Evolutionary conservation across 2,329 filamentous ascomycete genomes (phyloP).

Genomic region (Rhynchosporium agropyri): DNA sequence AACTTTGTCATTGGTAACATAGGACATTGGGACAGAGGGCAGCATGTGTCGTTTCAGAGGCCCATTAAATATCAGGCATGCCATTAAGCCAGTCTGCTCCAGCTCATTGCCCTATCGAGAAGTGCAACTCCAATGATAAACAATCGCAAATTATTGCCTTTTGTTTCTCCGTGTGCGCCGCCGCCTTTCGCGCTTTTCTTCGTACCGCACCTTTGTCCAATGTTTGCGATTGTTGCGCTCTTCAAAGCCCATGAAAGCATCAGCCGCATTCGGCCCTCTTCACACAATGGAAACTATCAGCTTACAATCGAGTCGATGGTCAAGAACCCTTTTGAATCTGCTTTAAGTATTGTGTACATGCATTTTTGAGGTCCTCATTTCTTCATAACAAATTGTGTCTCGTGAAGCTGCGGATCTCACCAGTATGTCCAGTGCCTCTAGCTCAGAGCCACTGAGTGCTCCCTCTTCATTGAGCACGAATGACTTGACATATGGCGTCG

Average conservation of each 20-base stretch:
- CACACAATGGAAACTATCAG: neutral
- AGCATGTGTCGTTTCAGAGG: no score
- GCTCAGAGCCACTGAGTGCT: constrained; percentile 5
- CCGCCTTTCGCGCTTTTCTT: neutral
- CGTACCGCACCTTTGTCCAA: neutral
- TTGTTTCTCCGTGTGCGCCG: neutral
- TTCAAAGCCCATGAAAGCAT: neutral
- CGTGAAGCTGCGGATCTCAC: neutral
- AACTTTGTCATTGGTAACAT: no score
- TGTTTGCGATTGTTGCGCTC: neutral
- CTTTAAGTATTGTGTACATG: no score
- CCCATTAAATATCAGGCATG: no score
- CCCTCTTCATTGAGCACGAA: constrained; percentile 10
- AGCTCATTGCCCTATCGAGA: no score
- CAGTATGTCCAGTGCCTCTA: constrained; percentile 9
- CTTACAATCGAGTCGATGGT: neutral
- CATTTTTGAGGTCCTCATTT: no score
- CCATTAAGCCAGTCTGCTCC: no score
- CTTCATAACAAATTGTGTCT: no score
- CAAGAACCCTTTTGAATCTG: neutral
- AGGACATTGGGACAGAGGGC: no score
- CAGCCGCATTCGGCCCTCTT: constrained; percentile 4
- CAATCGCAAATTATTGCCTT: no score
- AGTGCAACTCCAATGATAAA: no score
- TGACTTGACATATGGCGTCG: constrained; percentile 31